Percentiles rank a stretch among this genome's conserved stretches.
Evolutionary conservation across 2,329 filamentous ascomycete genomes (phyloP).

Genomic region (Scytalidium sp.): DNA sequence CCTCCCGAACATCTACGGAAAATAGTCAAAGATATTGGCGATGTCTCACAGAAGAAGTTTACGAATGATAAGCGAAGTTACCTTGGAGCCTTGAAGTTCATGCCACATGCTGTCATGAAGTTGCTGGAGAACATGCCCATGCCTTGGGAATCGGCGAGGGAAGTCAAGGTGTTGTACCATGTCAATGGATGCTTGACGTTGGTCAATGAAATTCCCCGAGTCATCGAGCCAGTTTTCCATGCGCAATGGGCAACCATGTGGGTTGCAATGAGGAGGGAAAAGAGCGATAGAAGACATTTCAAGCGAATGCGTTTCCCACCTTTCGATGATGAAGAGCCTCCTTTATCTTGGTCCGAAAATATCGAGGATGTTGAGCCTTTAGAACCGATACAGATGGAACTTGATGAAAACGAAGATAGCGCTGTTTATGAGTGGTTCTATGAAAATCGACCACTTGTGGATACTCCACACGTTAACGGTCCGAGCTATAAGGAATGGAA

Average conservation of each 20-base stretch:
- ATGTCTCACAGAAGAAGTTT: conserved; percentile 99
- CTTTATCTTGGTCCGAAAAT: conserved; percentile 96
- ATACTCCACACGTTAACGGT: conserved; percentile 92
- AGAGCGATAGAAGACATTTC: conserved; percentile 92
- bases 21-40: conserved; percentile 97
- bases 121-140: conserved; percentile 99
- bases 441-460: conserved; percentile 84
- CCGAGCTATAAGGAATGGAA: conserved; percentile 98
- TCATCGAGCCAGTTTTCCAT: conserved; percentile 97
- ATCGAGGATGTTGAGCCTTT: conserved; percentile 97
- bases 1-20: conserved; percentile 97
- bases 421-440: conserved; percentile 98
- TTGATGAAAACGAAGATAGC: conserved; percentile 89
- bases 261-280: conserved; percentile 96
- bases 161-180: conserved; percentile 97
- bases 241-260: conserved; percentile 99
- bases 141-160: conserved; percentile 95
- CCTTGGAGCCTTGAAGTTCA: conserved; percentile 95
- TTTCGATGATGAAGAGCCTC: conserved; percentile 97
- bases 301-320: conserved; percentile 99
- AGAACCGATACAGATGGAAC: conserved; percentile 97
- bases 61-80: conserved; percentile 98
- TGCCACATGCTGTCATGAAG: conserved; percentile 98
- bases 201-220: conserved; percentile 93
- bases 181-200: conserved; percentile 96